These are phyloP conservation scores for Panicum virgatum DNA, from an alignment of 202 grass and related monocot genomes.

Conservation along the genomic window DNA sequence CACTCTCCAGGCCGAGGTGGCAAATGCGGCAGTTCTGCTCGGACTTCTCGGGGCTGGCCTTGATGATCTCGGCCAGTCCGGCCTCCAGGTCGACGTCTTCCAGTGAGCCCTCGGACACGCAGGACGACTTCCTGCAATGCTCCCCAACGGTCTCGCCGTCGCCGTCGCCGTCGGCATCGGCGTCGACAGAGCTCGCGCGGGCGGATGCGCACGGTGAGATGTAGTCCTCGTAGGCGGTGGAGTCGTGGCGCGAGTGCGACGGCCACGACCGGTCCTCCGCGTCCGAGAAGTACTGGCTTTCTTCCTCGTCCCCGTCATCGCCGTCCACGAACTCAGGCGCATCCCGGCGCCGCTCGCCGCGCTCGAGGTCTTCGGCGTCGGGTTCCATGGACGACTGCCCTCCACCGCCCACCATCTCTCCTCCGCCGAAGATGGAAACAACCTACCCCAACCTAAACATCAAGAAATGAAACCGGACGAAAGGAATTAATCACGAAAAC, in stretches of 20 bases:
- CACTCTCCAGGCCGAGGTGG: constrained; percentile 77
- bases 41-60: constrained; percentile 56
- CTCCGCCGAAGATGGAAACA: background rate
- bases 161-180: constrained; percentile 37
- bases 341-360: constrained; percentile 23
- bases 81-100: constrained; percentile 70
- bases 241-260: constrained; percentile 64
- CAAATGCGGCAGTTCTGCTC: constrained; percentile 89
- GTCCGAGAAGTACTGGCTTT: constrained; percentile 82
- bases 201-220: constrained; percentile 55
- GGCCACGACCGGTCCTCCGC: constrained; percentile 79
- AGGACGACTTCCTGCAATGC: constrained; percentile 71
- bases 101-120: constrained; percentile 74
- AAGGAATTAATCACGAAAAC: constrained; percentile 14
- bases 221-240: constrained; percentile 55
- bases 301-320: constrained; percentile 40
- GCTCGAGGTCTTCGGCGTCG: constrained; percentile 55
- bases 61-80: constrained; percentile 52
- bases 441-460: constrained; percentile 29
- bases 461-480: constrained; percentile 1
- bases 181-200: constrained; percentile 44
- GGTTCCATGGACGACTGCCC: constrained; percentile 28
- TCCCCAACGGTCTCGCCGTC: constrained; percentile 20
- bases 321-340: constrained; percentile 13
- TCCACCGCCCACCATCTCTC: constrained; percentile 53